Conservation (phyloP, 2,329 filamentous ascomycete species). For the Fusarium devonianum region DNA sequence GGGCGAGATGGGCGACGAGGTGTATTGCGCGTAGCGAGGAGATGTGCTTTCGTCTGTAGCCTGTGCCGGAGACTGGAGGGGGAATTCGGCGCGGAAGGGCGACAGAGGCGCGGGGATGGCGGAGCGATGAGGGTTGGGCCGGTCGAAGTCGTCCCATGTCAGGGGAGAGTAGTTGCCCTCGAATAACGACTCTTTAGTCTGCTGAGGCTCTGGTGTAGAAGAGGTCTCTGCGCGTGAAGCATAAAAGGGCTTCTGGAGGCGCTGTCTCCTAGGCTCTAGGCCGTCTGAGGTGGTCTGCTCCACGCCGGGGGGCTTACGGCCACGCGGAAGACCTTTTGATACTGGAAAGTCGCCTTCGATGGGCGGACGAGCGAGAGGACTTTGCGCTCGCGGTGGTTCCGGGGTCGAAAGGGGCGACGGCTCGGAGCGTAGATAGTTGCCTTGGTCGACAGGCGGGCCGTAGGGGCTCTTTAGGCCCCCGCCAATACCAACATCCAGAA, state of each 20-base stretch:
- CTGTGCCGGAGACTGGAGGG: constrained; percentile 18
- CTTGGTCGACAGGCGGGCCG: constrained; percentile 33
- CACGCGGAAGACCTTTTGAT: constrained; percentile 47
- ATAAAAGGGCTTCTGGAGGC: constrained; percentile 35
- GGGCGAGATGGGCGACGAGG: constrained; percentile 42
- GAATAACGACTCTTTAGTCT: constrained; percentile 6
- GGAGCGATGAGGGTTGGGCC: constrained; percentile 42
- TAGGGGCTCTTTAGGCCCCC: constrained; percentile 33
- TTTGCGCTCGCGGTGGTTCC: constrained; percentile 33
- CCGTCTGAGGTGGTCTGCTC: constrained; percentile 21
- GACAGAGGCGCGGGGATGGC: constrained; percentile 48
- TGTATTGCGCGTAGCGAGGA: constrained; percentile 32
- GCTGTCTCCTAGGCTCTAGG: constrained; percentile 33
- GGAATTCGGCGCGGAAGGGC: constrained; percentile 33
- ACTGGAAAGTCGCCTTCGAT: constrained; percentile 47
- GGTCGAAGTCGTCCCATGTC: constrained; percentile 43
- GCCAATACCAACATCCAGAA: constrained; percentile 6
- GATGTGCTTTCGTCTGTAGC: constrained; percentile 10
- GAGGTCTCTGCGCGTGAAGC: constrained; percentile 23
- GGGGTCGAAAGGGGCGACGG: constrained; percentile 16
- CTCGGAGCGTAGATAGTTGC: constrained; percentile 30
- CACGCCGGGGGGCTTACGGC: constrained; percentile 37
- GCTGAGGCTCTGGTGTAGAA: constrained; percentile 1
- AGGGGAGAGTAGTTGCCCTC: constrained; percentile 31
- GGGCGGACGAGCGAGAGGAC: constrained; percentile 39